Base-by-base conservation (phyloP, 2,329 filamentous ascomycete species). In the Ceratocystis lukuohia region DNA sequence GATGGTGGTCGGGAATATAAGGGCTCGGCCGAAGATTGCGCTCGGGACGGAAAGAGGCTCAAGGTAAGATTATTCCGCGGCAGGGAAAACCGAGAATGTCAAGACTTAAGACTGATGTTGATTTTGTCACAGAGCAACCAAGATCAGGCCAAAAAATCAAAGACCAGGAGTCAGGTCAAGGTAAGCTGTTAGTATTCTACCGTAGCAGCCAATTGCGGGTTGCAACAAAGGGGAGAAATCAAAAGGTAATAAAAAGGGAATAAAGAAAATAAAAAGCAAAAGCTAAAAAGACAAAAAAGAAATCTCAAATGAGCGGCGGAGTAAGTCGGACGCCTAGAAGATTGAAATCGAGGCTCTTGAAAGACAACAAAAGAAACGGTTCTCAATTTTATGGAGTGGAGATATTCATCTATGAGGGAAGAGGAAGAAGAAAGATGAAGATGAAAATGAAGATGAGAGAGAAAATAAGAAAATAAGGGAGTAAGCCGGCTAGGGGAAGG, bases 281-380 rank as follows among this genome's bases (percentile, higher is more conserved):
- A 63, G 61, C 61, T 50, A 50, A 48, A 20, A 30, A 53, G 37
- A 41, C 30, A 44, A 22, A 48, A 61, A 61, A n/a, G 15, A 25
- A 48, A 30, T 61, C 56, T 50, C 53, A 61, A 67, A 67, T 67
- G 66, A 67, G 56, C 62, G 66, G 66, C 66, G 66, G 66, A 65
- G 62, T 65, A 67, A 65, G 66, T 67, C 66, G 28, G 46, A 53
- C 41, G 50, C 61, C 48, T 61, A 30, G 33, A 46, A 53, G 15
- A 57, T 25, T 53, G 33, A 59, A 45, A 56, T 37, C 22, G 56
- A 46, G 17, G 56, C 46, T 53, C n/a, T 59, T 57, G 22, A 28
- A 50, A 41, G 37, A 41, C 37, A 61, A 67, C 46, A 33, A 61
- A 61, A 62, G 46, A 61, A 20, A 59, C n/a, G 7, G 20, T n/a